Conservation (phyloP, 1,284 basidiomycete genomes). For the Tilletia setariae region DNA sequence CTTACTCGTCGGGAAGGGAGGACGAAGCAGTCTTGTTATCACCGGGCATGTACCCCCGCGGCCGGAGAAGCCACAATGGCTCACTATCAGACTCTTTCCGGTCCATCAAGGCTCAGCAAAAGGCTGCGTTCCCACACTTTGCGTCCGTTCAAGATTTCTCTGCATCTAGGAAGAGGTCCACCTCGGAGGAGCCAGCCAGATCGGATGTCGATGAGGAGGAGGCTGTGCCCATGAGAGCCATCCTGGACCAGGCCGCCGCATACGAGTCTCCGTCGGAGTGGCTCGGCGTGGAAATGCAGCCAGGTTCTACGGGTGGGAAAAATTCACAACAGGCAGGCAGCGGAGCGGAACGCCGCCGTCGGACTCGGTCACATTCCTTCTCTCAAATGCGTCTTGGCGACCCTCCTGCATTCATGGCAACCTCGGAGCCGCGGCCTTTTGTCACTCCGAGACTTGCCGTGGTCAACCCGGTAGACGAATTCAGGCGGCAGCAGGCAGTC, state of each 20-base stretch:
- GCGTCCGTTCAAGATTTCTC: no score
- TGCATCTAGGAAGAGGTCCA: no score
- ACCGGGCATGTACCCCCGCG: conserved; percentile 8
- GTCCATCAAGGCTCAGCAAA: background rate
- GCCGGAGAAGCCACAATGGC: background rate
- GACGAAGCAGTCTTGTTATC: conserved; percentile 5
- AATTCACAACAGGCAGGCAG: no score
- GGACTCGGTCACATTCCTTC: conserved; percentile 8
- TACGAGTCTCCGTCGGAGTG: conserved; percentile 4
- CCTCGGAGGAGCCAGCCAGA: no score
- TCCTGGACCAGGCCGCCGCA: background rate
- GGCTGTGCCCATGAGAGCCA: background rate
- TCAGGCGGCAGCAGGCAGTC: no score
- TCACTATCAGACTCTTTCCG: background rate
- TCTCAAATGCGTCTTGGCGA: background rate
- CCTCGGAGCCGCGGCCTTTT: no score
- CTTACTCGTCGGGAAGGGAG: conserved; percentile 22
- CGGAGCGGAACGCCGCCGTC: background rate
- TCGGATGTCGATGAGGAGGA: background rate
- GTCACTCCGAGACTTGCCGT: background rate
- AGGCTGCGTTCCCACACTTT: no score
- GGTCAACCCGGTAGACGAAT: no score
- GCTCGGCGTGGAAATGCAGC: conserved; percentile 4
- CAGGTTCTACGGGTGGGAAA: no score
- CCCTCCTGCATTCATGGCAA: background rate